Conservation (phyloP, 371 early-diverging fungal genomes). For the Circinella minor region DNA sequence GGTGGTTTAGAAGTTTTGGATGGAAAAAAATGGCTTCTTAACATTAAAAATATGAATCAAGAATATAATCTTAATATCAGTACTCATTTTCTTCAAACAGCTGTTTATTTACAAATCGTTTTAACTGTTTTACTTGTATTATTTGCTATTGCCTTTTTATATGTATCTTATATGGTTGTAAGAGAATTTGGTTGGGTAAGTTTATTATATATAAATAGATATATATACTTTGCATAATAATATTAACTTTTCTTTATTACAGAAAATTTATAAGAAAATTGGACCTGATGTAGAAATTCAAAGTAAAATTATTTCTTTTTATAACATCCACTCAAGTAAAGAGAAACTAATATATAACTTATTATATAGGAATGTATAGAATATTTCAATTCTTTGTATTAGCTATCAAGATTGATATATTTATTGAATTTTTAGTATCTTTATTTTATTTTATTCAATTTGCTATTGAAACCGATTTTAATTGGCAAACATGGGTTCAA, state of each 20-base stretch:
- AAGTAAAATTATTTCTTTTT: slow-evolving; percentile 26
- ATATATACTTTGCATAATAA: no score
- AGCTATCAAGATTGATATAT: slow-evolving; percentile 39
- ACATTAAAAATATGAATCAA: slow-evolving; percentile 1
- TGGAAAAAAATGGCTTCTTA: slow-evolving; percentile 37
- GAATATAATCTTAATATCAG: slow-evolving; percentile 13
- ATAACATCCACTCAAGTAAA: not conserved
- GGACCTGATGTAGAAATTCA: slow-evolving; percentile 51
- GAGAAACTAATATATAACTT: no score
- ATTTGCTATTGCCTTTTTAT: slow-evolving; percentile 40
- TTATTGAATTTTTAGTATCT: slow-evolving; percentile 39
- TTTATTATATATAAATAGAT: no score
- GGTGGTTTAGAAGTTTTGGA: slow-evolving; percentile 50
- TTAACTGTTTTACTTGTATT: slow-evolving; percentile 34
- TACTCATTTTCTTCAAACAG: slow-evolving; percentile 31
- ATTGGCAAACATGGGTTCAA: slow-evolving; percentile 38
- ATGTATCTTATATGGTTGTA: slow-evolving; percentile 40
- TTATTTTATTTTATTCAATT: slow-evolving; percentile 35
- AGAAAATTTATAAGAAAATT: slow-evolving; percentile 50
- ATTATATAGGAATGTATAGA: slow-evolving; percentile 45
- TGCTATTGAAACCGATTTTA: slow-evolving; percentile 22
- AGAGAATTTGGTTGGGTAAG: slow-evolving; percentile 50
- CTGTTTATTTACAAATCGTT: slow-evolving; percentile 44
- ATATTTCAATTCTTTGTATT: slow-evolving; percentile 45
- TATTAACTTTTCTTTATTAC: no score